A percentile compares a stretch with the other conserved stretches of the same genome.
phyloP scores from a whole-genome alignment of 2,329 filamentous ascomycete genomes.

The Aspergillus uvarum region DNA sequence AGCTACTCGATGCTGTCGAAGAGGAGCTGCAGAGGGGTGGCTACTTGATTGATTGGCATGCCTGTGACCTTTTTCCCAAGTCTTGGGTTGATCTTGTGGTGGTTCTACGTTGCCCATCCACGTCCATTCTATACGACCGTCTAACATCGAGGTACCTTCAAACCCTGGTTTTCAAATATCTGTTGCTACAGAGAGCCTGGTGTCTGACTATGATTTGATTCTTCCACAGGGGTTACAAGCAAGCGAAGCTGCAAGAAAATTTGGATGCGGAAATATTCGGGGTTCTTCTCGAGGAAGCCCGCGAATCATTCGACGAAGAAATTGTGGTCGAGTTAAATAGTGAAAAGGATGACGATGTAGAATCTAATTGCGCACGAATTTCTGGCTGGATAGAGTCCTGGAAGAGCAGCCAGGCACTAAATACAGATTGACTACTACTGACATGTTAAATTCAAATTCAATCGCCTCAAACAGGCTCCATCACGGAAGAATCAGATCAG shows the following conservation, averaged over 20 bases:
- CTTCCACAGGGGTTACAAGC: conserved; percentile 67
- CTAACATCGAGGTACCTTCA: conserved; percentile 64
- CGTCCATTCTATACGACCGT: conserved; percentile 78
- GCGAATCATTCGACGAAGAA: conserved; percentile 79
- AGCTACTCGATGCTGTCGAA: conserved; percentile 85
- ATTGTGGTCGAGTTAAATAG: conserved; percentile 88
- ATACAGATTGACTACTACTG: conserved; percentile 25
- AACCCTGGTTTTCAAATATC: neutral
- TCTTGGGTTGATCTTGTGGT: conserved; percentile 95
- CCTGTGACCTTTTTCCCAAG: conserved; percentile 90
- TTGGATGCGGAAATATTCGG: conserved; percentile 98
- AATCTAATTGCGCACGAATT: conserved; percentile 81
- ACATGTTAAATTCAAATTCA: neutral
- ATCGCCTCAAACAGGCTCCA: neutral
- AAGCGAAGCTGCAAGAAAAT: conserved; percentile 91
- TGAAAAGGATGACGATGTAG: conserved; percentile 79
- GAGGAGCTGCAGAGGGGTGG: conserved; percentile 75
- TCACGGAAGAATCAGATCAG: conserved; percentile 10
- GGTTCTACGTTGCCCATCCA: conserved; percentile 76
- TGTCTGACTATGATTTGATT: neutral
- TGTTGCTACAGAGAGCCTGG: conserved; percentile 1
- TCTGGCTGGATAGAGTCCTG: conserved; percentile 79
- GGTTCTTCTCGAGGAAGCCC: conserved; percentile 84
- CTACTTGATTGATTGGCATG: conserved; percentile 95
- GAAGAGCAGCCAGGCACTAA: conserved; percentile 57